Evolutionary conservation across 2,329 filamentous ascomycete genomes (phyloP).

Genomic region (Clarireedia sp.): DNA sequence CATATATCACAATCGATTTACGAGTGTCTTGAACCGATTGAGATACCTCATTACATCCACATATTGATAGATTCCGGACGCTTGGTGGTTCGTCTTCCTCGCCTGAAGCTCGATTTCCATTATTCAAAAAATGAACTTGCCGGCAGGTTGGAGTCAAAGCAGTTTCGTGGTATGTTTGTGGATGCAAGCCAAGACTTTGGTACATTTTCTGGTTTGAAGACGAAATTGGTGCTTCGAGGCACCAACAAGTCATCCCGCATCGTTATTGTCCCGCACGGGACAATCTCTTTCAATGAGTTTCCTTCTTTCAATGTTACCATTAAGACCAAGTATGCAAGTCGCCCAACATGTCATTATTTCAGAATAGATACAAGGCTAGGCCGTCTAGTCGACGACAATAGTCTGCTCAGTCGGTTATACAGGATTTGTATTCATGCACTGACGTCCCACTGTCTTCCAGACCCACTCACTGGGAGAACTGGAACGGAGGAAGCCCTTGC

Average conservation of each 20-base stretch:
- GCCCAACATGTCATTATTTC: slow-evolving; percentile 35
- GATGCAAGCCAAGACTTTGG: slow-evolving; percentile 39
- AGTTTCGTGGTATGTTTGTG: slow-evolving; percentile 43
- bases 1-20: background rate
- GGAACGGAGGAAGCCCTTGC: slow-evolving; percentile 31
- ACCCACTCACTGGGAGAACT: slow-evolving; percentile 14
- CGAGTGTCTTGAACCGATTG: slow-evolving; percentile 32
- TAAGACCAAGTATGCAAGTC: background rate
- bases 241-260: slow-evolving; percentile 32
- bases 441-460: slow-evolving; percentile 41
- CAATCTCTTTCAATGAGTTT: background rate
- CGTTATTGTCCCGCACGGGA: slow-evolving; percentile 19
- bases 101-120: slow-evolving; percentile 41
- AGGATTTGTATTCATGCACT: slow-evolving; percentile 46
- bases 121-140: slow-evolving; percentile 24
- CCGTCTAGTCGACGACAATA: slow-evolving; percentile 42
- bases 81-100: slow-evolving; percentile 38
- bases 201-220: slow-evolving; percentile 41
- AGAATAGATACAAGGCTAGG: slow-evolving; percentile 42
- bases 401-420: slow-evolving; percentile 43
- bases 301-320: slow-evolving; percentile 31
- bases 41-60: slow-evolving; percentile 31
- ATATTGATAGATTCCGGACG: slow-evolving; percentile 20
- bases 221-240: slow-evolving; percentile 40
- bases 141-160: slow-evolving; percentile 31